Conservation (phyloP, 495 filamentous ascomycete genomes). For the Podospora pseudoanserina region DNA sequence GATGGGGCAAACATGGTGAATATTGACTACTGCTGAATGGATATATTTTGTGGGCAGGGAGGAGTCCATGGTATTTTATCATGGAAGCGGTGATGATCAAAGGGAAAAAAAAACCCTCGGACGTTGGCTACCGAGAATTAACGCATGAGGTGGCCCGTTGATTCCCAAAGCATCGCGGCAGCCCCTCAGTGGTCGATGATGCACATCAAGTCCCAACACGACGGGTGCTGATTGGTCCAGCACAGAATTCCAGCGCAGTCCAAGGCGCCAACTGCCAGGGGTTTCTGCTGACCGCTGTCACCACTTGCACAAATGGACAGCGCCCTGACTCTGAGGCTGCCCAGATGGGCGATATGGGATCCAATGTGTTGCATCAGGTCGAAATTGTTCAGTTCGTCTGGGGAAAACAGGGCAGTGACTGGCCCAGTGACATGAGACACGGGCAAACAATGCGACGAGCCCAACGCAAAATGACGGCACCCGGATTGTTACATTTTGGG, state of each 20-base stretch:
- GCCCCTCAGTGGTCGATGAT: slow-evolving; percentile 6
- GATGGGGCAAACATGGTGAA: neutral
- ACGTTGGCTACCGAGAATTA: neutral
- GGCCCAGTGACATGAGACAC: neutral
- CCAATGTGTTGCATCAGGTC: slow-evolving; percentile 4
- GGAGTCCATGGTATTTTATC: slow-evolving; percentile 1
- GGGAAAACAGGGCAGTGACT: neutral
- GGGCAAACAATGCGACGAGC: neutral
- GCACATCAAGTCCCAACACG: neutral
- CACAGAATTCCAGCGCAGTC: neutral
- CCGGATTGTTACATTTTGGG: neutral
- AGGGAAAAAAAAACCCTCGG: neutral
- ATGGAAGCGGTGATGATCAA: neutral
- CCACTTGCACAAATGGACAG: neutral
- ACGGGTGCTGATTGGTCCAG: slow-evolving; percentile 1
- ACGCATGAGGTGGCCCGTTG: slow-evolving; percentile 6
- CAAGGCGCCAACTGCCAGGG: neutral
- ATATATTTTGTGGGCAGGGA: neutral
- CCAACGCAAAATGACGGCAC: neutral
- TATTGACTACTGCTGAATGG: neutral
- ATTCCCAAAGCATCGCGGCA: slow-evolving; percentile 12
- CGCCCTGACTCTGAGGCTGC: neutral
- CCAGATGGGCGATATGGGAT: slow-evolving; percentile 2
- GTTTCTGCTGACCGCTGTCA: neutral
- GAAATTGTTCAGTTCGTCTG: neutral